Evolutionary conservation across 257 asterid species (phyloP).

Genomic region (Forsythia suspensa): DNA sequence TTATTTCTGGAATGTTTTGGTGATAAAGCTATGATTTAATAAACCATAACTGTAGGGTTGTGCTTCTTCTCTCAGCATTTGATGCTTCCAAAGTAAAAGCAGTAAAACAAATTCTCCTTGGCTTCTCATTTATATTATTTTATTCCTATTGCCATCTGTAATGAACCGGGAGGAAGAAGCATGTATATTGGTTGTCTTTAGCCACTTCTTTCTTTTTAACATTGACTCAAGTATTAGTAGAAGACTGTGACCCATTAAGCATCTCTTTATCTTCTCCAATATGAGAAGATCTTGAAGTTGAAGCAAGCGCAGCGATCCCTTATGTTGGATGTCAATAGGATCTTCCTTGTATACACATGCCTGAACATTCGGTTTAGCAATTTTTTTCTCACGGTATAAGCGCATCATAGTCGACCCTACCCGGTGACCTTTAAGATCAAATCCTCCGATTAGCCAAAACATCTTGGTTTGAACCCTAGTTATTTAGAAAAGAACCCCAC

Average conservation of each 20-base stretch:
- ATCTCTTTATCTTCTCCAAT: constrained; percentile 5
- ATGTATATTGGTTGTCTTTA: not conserved
- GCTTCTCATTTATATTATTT: too few species aligned
- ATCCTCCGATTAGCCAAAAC: constrained; percentile 73
- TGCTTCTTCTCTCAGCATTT: not conserved
- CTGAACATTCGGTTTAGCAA: constrained; percentile 70
- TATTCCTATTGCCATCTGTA: too few species aligned
- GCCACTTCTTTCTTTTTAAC: constrained; percentile 79
- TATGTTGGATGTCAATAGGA: constrained; percentile 65
- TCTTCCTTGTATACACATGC: constrained; percentile 67
- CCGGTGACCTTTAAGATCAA: constrained; percentile 89
- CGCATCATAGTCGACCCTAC: constrained; percentile 83
- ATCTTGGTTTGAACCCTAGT: constrained; percentile 75
- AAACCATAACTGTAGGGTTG: not conserved
- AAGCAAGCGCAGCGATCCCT: constrained; percentile 79
- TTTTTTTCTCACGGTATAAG: constrained; percentile 80
- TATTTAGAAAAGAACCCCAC: constrained; percentile 76
- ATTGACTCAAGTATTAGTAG: constrained; percentile 62
- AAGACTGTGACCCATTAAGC: constrained; percentile 36
- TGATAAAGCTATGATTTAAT: not conserved
- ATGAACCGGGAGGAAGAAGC: not conserved
- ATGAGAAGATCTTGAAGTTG: constrained; percentile 64
- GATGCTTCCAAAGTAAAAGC: not conserved
- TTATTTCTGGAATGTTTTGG: not conserved
- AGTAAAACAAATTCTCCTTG: not conserved